A percentile compares a stretch with the other conserved stretches of the same genome.
phyloP scores from a whole-genome alignment of 179 eudicot species.

The Sideroxylon spinosum region DNA sequence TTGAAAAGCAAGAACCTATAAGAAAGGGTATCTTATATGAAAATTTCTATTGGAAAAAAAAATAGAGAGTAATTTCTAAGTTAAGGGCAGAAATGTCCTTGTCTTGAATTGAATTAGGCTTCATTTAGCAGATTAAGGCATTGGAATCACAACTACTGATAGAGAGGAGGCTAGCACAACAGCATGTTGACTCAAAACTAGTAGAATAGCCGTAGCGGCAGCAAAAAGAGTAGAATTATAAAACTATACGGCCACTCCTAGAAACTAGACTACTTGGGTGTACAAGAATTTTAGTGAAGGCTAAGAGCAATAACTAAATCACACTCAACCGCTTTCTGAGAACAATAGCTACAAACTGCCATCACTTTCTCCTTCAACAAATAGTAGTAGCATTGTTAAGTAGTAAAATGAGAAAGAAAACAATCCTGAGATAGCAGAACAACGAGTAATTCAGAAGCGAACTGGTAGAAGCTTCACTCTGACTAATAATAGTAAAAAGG shows the following conservation, averaged over 20 bases:
- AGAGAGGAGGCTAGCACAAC: slow-evolving; percentile 87
- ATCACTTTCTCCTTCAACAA: slow-evolving; percentile 25
- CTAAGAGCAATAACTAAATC: slow-evolving; percentile 24
- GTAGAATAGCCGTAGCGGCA: slow-evolving; percentile 64
- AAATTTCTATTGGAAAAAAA: neutral
- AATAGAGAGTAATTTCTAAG: neutral
- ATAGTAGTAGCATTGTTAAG: slow-evolving; percentile 26
- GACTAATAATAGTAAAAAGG: slow-evolving; percentile 40
- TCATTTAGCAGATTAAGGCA: slow-evolving; percentile 70
- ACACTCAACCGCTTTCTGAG: slow-evolving; percentile 33
- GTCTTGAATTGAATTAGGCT: neutral
- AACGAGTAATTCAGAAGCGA: slow-evolving; percentile 36
- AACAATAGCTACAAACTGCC: slow-evolving; percentile 34
- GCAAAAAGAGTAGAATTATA: slow-evolving; percentile 41
- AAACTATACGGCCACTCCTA: slow-evolving; percentile 49
- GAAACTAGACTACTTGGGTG: slow-evolving; percentile 38
- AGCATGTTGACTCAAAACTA: slow-evolving; percentile 80
- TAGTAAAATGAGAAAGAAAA: slow-evolving; percentile 71
- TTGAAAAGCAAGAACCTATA: slow-evolving; percentile 67
- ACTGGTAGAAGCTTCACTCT: slow-evolving; percentile 68
- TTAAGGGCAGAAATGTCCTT: neutral
- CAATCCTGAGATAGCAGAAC: slow-evolving; percentile 45
- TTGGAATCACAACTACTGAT: slow-evolving; percentile 78
- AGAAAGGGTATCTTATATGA: slow-evolving; percentile 60
- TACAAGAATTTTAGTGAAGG: slow-evolving; percentile 33